Percentiles rank a stretch among this genome's conserved stretches.
Conservation (phyloP, 192 early-diverging fungal genomes). For the Coemansia brasiliensis region DNA sequence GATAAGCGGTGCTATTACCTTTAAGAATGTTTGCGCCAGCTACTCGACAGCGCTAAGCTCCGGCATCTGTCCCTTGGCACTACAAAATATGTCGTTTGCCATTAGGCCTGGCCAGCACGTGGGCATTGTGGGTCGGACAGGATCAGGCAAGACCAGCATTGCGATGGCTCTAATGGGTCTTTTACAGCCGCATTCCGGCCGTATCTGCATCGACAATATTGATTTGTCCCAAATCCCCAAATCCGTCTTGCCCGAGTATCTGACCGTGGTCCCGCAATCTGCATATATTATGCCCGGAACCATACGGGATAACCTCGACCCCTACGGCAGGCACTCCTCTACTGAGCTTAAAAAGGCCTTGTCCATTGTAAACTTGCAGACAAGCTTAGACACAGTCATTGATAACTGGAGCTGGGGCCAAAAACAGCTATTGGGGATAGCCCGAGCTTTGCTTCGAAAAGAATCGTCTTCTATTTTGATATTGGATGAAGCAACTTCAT, state of each 20-base stretch:
- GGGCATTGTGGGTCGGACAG: conserved; percentile 85
- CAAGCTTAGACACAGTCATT: conserved; percentile 1
- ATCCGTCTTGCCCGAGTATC: conserved; percentile 61
- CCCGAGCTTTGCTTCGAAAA: conserved; percentile 57
- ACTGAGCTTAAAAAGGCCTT: conserved; percentile 69
- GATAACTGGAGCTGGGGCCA: conserved; percentile 58
- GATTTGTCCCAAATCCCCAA: conserved; percentile 66
- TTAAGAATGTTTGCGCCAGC: conserved; percentile 58
- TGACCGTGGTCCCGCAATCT: conserved; percentile 91
- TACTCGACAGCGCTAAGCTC: conserved; percentile 47
- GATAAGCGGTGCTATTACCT: conserved; percentile 51
- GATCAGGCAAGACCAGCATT: conserved; percentile 72
- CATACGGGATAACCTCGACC: conserved; percentile 86
- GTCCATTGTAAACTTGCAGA: conserved; percentile 55
- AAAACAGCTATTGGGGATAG: conserved; percentile 61
- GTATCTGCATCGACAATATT: conserved; percentile 72
- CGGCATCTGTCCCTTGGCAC: conserved; percentile 42
- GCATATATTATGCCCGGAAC: conserved; percentile 70
- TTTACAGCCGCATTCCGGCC: conserved; percentile 41
- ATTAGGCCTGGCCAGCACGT: conserved; percentile 68
- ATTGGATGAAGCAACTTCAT: conserved; percentile 68
- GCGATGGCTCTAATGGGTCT: conserved; percentile 70
- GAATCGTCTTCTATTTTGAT: conserved; percentile 58
- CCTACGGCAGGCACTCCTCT: conserved; percentile 61
- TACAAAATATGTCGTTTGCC: conserved; percentile 61